Conservation (phyloP, 2,329 filamentous ascomycete genomes). For the Mariannaea sp. region DNA sequence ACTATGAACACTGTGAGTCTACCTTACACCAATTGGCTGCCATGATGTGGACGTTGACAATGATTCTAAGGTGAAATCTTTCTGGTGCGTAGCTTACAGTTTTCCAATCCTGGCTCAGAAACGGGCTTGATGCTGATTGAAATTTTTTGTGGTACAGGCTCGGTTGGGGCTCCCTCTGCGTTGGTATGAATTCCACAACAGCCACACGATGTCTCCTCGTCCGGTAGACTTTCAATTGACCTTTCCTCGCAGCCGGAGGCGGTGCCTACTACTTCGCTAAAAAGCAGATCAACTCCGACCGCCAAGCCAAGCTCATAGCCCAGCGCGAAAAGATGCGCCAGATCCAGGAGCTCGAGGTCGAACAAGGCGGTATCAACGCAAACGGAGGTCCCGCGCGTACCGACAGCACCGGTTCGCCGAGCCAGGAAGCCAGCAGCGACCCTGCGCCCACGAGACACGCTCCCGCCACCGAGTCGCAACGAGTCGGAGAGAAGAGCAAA, state of each 20-base stretch:
- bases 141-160: constrained; percentile 59
- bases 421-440: constrained; percentile 74
- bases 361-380: constrained; percentile 45
- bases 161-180: constrained; percentile 88
- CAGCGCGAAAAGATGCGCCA: constrained; percentile 66
- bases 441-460: constrained; percentile 87
- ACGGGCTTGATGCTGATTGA: constrained; percentile 17
- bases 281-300: constrained; percentile 89
- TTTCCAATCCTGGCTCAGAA: constrained; percentile 9
- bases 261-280: constrained; percentile 97
- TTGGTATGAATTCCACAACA: constrained; percentile 61
- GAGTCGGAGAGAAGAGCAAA: constrained; percentile 79
- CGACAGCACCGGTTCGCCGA: constrained; percentile 65
- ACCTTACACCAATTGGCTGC: not conserved
- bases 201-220: not conserved
- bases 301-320: constrained; percentile 71
- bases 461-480: constrained; percentile 70
- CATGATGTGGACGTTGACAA: constrained; percentile 31
- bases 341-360: constrained; percentile 59
- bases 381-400: constrained; percentile 60
- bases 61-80: constrained; percentile 62
- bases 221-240: constrained; percentile 23
- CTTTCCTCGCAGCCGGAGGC: constrained; percentile 68
- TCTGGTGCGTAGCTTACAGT: constrained; percentile 57
- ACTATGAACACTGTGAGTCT: constrained; percentile 61